phyloP scores from a whole-genome alignment of 371 early-diverging fungal genomes.

The Enterocytospora artemiae region DNA sequence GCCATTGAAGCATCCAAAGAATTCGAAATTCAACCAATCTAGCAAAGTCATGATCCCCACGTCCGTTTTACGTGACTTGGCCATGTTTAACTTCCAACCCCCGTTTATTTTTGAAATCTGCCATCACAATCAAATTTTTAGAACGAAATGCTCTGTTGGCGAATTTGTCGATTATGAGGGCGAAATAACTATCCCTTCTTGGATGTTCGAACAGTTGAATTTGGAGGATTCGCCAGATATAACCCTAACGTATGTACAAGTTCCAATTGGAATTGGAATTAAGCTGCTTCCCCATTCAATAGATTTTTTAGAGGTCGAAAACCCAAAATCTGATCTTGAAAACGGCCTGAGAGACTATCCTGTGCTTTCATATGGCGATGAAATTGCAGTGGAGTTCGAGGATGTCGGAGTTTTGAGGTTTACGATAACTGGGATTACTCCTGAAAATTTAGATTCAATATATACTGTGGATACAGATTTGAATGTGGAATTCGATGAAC shows the following conservation, averaged over 20 bases:
- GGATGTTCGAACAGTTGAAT: slow-evolving; percentile 86
- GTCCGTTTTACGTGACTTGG: slow-evolving; percentile 46
- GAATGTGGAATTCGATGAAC: slow-evolving; percentile 90
- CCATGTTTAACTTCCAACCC: slow-evolving; percentile 45
- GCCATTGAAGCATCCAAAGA: slow-evolving; percentile 46
- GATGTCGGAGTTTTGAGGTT: slow-evolving; percentile 70
- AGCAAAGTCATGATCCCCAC: slow-evolving; percentile 57
- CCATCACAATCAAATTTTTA: slow-evolving; percentile 35
- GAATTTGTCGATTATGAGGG: slow-evolving; percentile 96
- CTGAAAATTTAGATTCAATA: slow-evolving; percentile 65
- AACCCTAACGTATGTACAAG: slow-evolving; percentile 66
- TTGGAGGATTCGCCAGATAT: slow-evolving; percentile 68
- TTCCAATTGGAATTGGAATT: slow-evolving; percentile 77
- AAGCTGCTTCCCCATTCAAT: slow-evolving; percentile 90
- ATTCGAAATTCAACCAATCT: slow-evolving; percentile 45
- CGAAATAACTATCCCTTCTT: slow-evolving; percentile 79
- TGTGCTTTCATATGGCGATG: slow-evolving; percentile 79
- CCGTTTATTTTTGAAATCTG: slow-evolving; percentile 58
- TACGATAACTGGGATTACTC: slow-evolving; percentile 76
- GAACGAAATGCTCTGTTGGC: slow-evolving; percentile 85
- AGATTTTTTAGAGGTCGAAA: slow-evolving; percentile 89
- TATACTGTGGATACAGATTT: slow-evolving; percentile 94
- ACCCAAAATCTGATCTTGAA: slow-evolving; percentile 93
- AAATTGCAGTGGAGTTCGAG: slow-evolving; percentile 80
- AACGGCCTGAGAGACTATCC: slow-evolving; percentile 82